Evolutionary conservation across 805 yeast genomes (phyloP), one percentile per base, ranked within the genome.

Genomic region (Metschnikowia lunata): DNA sequence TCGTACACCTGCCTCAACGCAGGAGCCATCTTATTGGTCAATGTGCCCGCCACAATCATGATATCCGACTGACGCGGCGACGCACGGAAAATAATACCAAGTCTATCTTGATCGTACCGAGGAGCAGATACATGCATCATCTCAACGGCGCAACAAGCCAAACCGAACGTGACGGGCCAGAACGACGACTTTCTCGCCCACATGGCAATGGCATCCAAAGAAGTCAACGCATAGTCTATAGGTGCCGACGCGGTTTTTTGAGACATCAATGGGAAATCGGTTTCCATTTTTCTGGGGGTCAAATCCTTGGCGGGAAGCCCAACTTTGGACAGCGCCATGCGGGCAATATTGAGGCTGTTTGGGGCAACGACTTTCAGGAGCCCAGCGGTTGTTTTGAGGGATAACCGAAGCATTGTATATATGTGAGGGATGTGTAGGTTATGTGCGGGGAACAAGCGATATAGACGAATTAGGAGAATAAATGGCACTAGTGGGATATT

Each of bases 101-200:
- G 74, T 64, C 96, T 80, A 72, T 87, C 96, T 70, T 88, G 95
- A 68, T 87, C 96, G 66, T 87, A 87, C 61, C 96, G 76, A 49
- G 96, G 95, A 46, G 95, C 81, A 26, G 95, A 87, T 32, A 84
- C 85, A 63, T 87, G 96, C 96, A 87, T 87, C 96, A 87, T 87
- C 69, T 87, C 96, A 34, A 87, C 95, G 49, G 96, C 96, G 73
- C 96, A 87, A 69, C 96, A 87, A 8, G 95, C 95, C 60, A 87
- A 73, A 30, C 96, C 96, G 66, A 87, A 87, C 31, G 96, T 87
- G 37, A 86, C 90, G 8, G 96, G 96, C 96, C 96, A 87, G 65
- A 87, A 87, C 1, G 93, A 85, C 26, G 95, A 88, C 62, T 85
- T 88, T 66, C 95, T 78, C 1, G 91, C 95, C 96, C 96, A 87